Percentiles rank a stretch among this genome's conserved stretches.
Evolutionary conservation across 257 asterid genomes (phyloP).

Genomic region (Solanum lycopersicoides): DNA sequence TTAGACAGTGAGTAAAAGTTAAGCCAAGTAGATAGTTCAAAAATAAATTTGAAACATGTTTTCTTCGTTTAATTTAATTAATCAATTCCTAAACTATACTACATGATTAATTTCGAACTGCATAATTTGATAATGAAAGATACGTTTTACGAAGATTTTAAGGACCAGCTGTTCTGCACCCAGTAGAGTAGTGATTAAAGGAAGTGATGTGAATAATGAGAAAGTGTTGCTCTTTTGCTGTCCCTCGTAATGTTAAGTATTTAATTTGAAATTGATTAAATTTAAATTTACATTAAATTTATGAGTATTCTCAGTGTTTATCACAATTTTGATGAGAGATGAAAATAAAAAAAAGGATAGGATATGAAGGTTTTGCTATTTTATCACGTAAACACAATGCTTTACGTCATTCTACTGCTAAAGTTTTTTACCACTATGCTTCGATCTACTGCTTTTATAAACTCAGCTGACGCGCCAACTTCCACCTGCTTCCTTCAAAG

Average conservation of each 20-base stretch:
- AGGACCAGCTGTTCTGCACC: not conserved
- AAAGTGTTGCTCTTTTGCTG: not conserved
- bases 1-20: not conserved
- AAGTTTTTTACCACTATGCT: not conserved
- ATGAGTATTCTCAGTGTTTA: too few relatives aligned
- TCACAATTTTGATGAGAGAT: not conserved
- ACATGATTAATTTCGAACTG: not conserved
- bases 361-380: not conserved
- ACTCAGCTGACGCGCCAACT: not conserved
- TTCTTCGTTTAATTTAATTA: not conserved
- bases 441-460: not conserved
- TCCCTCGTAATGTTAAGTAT: not conserved
- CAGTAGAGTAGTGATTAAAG: not conserved
- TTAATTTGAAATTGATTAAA: not conserved
- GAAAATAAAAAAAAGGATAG: too few relatives aligned
- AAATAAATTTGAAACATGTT: not conserved
- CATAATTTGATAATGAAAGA: not conserved
- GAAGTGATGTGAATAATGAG: not conserved
- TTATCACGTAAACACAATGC: not conserved
- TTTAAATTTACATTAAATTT: accelerated
- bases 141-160: not conserved
- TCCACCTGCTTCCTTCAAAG: not conserved
- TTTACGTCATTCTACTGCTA: not conserved
- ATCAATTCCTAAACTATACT: too few relatives aligned
- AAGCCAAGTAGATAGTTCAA: not conserved